Evolutionary conservation across 2,329 filamentous ascomycete species (phyloP), one percentile per base, ranked within the genome.

Genomic region (Alternaria triticimaculans): DNA sequence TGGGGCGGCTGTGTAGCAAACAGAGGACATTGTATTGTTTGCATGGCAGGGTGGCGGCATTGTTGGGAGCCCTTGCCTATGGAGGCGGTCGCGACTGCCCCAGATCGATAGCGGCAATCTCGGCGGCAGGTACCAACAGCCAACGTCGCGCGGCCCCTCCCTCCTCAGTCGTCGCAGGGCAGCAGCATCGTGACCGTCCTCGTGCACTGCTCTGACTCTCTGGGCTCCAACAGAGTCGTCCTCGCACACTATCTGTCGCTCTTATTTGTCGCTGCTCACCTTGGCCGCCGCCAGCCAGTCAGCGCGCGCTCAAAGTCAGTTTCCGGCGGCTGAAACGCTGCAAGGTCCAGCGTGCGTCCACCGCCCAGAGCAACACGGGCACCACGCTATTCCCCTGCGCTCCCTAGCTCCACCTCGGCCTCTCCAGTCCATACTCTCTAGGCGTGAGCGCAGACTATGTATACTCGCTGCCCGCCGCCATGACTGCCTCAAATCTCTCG

Each of bases 241-340:
- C 70, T 74, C 74, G 69, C 68, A 72, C 70, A 62, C 64, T 48
- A 51, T 62, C 65, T 69, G 73, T 77, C 71, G 71, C 72, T 51
- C 58, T 61, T 58, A 43, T 60, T 59, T 64, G 59, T 64, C 55
- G 60, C 55, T 64, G 74, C 74, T 71, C 73, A 71, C n/a, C 64
- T 46, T 63, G 58, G 66, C 61, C 50, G 45, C 44, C 63, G 56
- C 44, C 55, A 60, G 63, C 76, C 75, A 76, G 46, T 76, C 55
- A 72, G 44, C 50, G 68, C 59, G 65, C 57, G 21, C 56, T 55
- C 45, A 66, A 56, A 58, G 60, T 66, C 61, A 60, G 68, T 69
- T 64, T 62, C 69, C 70, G 72, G 58, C 66, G 63, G 68, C 76
- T 78, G 76, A 78, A 78, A 78, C 76, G 63, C 68, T 69, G 68